A percentile compares a stretch with the other conserved stretches of the same genome.
phyloP scores from a whole-genome alignment of 306 rosid genomes.

The Vicia faba region DNA sequence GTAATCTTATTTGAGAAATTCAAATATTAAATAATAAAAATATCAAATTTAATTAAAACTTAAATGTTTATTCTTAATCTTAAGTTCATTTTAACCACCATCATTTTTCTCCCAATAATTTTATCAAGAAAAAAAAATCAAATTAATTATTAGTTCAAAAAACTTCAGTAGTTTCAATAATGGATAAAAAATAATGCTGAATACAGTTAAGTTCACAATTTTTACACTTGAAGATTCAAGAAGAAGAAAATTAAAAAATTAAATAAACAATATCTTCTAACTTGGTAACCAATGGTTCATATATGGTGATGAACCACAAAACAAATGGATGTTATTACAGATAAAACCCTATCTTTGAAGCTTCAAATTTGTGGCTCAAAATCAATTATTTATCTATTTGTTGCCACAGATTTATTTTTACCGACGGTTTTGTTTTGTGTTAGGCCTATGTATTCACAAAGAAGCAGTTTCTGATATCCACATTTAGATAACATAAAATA shows the following conservation, averaged over 20 bases:
- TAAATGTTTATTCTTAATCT: no score
- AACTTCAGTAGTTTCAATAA: background rate
- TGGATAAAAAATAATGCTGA: no score
- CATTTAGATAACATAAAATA: no score
- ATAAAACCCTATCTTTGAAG: constrained; percentile 59
- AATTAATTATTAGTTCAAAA: background rate
- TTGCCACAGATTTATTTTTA: background rate
- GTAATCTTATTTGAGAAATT: no score
- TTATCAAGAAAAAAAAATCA: background rate
- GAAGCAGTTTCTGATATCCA: background rate
- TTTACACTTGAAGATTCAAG: constrained; percentile 1
- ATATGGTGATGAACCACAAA: constrained; percentile 36
- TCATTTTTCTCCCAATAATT: background rate
- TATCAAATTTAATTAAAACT: no score
- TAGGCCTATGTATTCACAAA: background rate
- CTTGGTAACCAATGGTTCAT: constrained; percentile 44
- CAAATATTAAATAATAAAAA: no score
- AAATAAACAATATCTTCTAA: background rate
- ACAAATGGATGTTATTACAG: constrained; percentile 42
- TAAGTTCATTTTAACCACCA: background rate
- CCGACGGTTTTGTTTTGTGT: constrained; percentile 1
- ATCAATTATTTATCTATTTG: background rate
- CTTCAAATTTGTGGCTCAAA: constrained; percentile 45
- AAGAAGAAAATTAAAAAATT: background rate
- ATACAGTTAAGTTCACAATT: background rate